phyloP scores from a whole-genome alignment of 2,329 filamentous ascomycete genomes.

The Venturia asperata region DNA sequence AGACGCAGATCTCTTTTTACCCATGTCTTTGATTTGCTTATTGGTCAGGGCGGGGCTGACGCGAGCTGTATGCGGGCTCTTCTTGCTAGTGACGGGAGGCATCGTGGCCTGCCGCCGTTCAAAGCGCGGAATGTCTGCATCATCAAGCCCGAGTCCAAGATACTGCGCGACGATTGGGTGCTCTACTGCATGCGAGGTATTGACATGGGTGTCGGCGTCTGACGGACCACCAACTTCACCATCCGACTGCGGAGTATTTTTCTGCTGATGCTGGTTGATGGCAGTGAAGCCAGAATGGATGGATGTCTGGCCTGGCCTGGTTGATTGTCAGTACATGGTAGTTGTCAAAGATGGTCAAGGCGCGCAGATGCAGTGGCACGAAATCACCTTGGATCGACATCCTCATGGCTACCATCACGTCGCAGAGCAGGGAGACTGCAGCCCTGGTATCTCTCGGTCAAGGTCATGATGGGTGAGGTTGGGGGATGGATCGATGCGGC shows the following conservation, averaged over 20 bases:
- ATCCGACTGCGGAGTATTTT: neutral
- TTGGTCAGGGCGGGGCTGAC: neutral
- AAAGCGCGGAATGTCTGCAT: neutral
- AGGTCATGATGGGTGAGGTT: neutral
- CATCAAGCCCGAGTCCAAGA: conserved; percentile 1
- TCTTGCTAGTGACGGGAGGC: neutral
- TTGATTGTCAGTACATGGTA: neutral
- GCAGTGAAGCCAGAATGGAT: conserved; percentile 10
- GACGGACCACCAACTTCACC: neutral
- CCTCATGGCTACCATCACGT: neutral
- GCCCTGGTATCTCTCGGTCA: conserved; percentile 4
- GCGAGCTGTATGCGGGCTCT: neutral
- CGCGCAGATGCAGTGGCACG: neutral
- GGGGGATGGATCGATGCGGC: neutral
- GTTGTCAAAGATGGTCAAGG: neutral
- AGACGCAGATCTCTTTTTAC: conserved; percentile 4
- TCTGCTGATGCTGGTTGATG: neutral
- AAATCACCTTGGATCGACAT: neutral
- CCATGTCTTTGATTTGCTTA: neutral
- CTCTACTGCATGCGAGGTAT: neutral
- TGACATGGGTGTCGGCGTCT: neutral
- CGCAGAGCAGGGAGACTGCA: neutral
- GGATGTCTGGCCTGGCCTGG: neutral
- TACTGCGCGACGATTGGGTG: conserved; percentile 11
- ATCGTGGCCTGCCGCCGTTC: conserved; percentile 1